phyloP scores from a whole-genome alignment of 495 filamentous ascomycete genomes.

The Hypoxylon perforatum region DNA sequence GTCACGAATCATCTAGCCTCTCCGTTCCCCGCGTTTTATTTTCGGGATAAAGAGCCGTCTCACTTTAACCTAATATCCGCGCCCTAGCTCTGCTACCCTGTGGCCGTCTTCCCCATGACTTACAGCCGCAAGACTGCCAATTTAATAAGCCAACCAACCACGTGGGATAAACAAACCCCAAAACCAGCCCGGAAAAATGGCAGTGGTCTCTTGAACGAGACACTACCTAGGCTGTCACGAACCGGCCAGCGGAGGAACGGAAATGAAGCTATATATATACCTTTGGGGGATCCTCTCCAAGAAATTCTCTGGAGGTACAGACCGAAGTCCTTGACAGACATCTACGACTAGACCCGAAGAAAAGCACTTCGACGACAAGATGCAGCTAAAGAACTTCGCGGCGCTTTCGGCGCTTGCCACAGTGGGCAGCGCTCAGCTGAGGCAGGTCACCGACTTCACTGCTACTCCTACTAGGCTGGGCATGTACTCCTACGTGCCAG shows the following conservation, averaged over 20 bases:
- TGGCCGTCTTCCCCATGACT: background rate
- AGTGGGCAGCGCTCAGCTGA: slow-evolving; percentile 48
- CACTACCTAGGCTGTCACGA: background rate
- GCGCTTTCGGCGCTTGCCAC: slow-evolving; percentile 46
- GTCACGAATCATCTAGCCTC: slow-evolving; percentile 3
- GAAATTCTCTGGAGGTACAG: background rate
- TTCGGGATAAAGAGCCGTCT: slow-evolving; percentile 11
- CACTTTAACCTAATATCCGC: slow-evolving; percentile 8
- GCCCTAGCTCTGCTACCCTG: background rate
- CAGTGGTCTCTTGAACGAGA: background rate
- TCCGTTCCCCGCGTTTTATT: slow-evolving; percentile 13
- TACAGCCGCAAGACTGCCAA: slow-evolving; percentile 2
- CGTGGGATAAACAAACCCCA: slow-evolving; percentile 2
- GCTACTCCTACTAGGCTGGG: slow-evolving; percentile 56
- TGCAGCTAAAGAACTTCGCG: slow-evolving; percentile 47
- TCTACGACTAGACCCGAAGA: background rate
- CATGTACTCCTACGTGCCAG: slow-evolving; percentile 69
- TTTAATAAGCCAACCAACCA: slow-evolving; percentile 5
- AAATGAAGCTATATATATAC: slow-evolving; percentile 5
- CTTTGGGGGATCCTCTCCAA: background rate
- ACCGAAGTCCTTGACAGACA: background rate
- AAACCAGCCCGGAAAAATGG: slow-evolving; percentile 8
- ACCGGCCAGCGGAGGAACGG: slow-evolving; percentile 9
- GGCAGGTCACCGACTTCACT: slow-evolving; percentile 55
- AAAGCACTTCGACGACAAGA: slow-evolving; percentile 45